Evolutionary conservation across 306 rosid species (phyloP), one percentile per base, ranked within the genome.

Genomic region (Sicyos baderoa): DNA sequence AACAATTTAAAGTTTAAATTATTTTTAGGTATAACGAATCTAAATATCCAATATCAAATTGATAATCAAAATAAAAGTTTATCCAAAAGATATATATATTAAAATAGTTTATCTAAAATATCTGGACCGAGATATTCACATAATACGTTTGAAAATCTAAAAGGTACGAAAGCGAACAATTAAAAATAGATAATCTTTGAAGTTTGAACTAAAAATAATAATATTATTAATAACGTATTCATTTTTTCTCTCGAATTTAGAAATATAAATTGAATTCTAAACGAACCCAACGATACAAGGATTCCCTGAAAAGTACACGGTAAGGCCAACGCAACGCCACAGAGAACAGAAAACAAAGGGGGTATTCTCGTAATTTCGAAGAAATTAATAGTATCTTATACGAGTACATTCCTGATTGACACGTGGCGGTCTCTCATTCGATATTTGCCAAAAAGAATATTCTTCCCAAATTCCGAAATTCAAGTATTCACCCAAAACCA

Each of bases 351-450:
- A 25, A 25, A 25, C 35, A 29, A 12, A 21, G 18, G 52, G 52
- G 54, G 37, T 2, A 65, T 0, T 65, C 6, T 65, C 5, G 70
- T 44, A 45, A 45, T 12, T 65, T 21, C 35, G 0, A 0, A 13
- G 17, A 6, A 19, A 12, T n/a, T 40, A 17, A 61, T 9, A 40
- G 48, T 62, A 42, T 45, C 18, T 29, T 5, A 29, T 29, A 29
- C 35, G 35, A 29, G 35, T 12, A 44, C 32, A 18, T 5, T 18
- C 12, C 17, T 44, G 53, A 21, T 44, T 12, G 32, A 4, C 3
- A 65, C 70, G 70, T 65, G 70, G 70, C 54, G 13, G 6, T 0
- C 10, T 65, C 11, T 65, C 54, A 65, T 65, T 65, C 35, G 54
- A 0, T 0, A 6, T 3, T 11, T 11, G 13, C 19, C 4, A 63